Evolutionary conservation across 2,329 filamentous ascomycete species (phyloP).

Genomic region (Scopulariopsis brevicaulis): DNA sequence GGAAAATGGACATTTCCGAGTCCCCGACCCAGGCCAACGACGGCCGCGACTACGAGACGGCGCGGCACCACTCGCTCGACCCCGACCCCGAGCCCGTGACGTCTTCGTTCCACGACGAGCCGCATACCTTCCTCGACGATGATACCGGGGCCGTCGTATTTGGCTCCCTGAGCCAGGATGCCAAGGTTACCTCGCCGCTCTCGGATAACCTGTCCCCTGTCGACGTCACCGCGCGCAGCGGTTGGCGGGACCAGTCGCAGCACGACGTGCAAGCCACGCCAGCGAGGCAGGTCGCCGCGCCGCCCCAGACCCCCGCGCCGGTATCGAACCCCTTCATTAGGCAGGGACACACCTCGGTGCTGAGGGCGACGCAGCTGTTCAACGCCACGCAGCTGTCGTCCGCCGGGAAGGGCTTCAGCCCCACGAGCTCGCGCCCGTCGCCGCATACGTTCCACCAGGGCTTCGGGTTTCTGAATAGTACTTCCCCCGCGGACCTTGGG

Average conservation of each 20-base stretch:
- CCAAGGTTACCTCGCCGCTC: conserved; percentile 25
- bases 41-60: conserved; percentile 42
- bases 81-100: conserved; percentile 5
- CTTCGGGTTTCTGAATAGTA: neutral
- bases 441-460: conserved; percentile 16
- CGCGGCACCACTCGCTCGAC: conserved; percentile 11
- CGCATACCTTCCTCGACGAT: conserved; percentile 27
- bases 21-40: conserved; percentile 44
- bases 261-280: conserved; percentile 18
- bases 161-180: conserved; percentile 21
- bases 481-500: conserved; percentile 14
- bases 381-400: conserved; percentile 43
- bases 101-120: conserved; percentile 17
- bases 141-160: conserved; percentile 40
- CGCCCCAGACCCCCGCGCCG: conserved; percentile 37
- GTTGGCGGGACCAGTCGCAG: conserved; percentile 25
- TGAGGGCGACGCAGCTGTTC: conserved; percentile 36
- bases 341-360: conserved; percentile 1
- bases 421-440: conserved; percentile 47
- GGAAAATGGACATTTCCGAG: conserved; percentile 6
- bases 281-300: conserved; percentile 12
- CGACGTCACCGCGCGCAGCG: conserved; percentile 15
- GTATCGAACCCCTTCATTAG: conserved; percentile 33
- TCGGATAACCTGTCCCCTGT: conserved; percentile 19
- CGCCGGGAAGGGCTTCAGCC: conserved; percentile 33